Base-by-base conservation (phyloP, 306 rosid genomes). In the Dalbergia cultrata region DNA sequence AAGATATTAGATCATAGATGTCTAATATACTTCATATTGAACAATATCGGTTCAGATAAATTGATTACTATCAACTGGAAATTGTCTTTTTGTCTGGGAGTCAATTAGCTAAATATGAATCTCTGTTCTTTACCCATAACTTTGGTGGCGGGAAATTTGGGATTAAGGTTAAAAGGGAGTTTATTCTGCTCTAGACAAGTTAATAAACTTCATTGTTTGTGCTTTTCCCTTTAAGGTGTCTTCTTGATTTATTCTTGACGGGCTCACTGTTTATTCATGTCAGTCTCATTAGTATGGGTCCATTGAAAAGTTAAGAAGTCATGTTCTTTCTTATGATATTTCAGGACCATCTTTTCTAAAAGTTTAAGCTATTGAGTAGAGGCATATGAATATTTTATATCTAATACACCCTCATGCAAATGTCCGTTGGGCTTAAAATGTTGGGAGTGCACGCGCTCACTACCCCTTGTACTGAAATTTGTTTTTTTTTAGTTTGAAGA, bases 101-200 rank as follows among this genome's bases (percentile, higher is more conserved):
- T 64, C 64, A 54, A 26, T 73, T 54, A 43, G 62, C 64, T 14
- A 10, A 54, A 9, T 41, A 43, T 16, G 21, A 19, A 49, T 33
- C 52, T 52, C 65, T 13, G 18, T 66, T 41, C 34, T 49, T 39
- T 52, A 64, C 10, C 53, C 78, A 26, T n/a, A 18, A 31, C 18
- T 14, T 12, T 21, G 78, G 66, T 72, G 78, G 60, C 33, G 14
- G 54, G 41, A 62, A 43, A 62, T 50, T 52, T 71, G 34, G 70
- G 70, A 75, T 61, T 52, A 72, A 52, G 50, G 62, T 11, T 21
- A 22, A 9, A 12, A 6, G 10, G 56, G 56, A 62, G 52, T 76
- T 64, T 14, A 39, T 50, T 74, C 49, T 34, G 58, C 72, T 72
- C 33, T 43, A 61, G 57, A 34, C 61, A 19, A 50, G 47, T 22